phyloP scores from a whole-genome alignment of 306 rosid species.

The Macrotyloma uniflorum region DNA sequence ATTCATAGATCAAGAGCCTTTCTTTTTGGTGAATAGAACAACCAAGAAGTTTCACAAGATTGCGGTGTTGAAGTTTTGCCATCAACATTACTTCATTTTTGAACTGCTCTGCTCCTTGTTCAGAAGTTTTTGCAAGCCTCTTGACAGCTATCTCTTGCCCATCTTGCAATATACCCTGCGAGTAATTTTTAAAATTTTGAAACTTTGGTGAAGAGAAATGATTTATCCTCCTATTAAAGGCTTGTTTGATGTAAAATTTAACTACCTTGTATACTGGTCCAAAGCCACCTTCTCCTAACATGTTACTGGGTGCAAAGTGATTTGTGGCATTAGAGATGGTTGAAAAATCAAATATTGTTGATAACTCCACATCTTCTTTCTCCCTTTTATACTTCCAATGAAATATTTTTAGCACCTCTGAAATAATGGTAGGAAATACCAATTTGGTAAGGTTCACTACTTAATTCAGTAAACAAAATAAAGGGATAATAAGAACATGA shows the following conservation, averaged over 20 bases:
- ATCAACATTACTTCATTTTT: slow-evolving; percentile 5
- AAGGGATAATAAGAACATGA: background rate
- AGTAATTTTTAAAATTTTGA: background rate
- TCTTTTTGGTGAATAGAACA: background rate
- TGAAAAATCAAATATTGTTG: slow-evolving; percentile 11
- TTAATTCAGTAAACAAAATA: background rate
- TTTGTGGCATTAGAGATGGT: slow-evolving; percentile 6
- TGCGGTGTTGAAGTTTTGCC: slow-evolving; percentile 19
- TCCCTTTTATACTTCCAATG: background rate
- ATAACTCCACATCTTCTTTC: background rate
- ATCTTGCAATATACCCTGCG: background rate
- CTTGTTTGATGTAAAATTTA: background rate
- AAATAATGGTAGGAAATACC: background rate
- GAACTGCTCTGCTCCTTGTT: slow-evolving; percentile 12
- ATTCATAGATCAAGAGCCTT: slow-evolving; percentile 10
- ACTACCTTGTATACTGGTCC: slow-evolving; percentile 14
- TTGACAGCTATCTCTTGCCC: slow-evolving; percentile 21
- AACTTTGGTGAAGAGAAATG: background rate
- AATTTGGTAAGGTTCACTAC: background rate
- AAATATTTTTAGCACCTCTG: background rate
- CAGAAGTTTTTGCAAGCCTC: slow-evolving; percentile 8
- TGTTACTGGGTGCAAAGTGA: background rate
- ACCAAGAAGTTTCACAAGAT: slow-evolving; percentile 12
- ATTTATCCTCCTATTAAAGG: background rate
- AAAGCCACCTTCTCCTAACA: slow-evolving; percentile 23